These are phyloP conservation scores for Pugionium cornutum DNA, from an alignment of 345 rosid genomes.

Conservation along the genomic window DNA sequence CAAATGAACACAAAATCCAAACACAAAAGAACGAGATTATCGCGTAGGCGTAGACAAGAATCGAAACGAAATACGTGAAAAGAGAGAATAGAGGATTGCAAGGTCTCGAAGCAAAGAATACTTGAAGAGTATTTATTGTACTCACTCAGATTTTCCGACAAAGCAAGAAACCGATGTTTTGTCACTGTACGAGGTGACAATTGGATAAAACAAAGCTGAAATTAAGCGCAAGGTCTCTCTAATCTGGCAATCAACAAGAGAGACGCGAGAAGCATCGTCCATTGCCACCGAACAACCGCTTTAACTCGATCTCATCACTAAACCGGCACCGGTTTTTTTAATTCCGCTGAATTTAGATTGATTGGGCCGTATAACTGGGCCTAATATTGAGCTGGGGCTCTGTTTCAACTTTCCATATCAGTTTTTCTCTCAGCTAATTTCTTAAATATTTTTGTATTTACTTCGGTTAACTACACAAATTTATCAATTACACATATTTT, in stretches of 20 bases:
- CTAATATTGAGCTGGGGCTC: too few species aligned
- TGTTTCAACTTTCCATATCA: too few species aligned
- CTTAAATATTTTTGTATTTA: too few species aligned
- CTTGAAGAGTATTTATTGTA: constrained; percentile 1
- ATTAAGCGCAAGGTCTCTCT: not conserved
- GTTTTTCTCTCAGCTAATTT: too few species aligned
- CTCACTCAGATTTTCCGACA: constrained; percentile 29
- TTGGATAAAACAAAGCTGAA: not conserved
- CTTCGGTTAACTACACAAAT: too few species aligned
- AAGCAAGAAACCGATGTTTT: constrained; percentile 15
- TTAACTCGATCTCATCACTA: not conserved
- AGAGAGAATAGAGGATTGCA: constrained; percentile 21
- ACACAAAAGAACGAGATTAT: not conserved
- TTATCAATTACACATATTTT: too few species aligned
- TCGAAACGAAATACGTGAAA: constrained; percentile 27
- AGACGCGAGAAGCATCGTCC: constrained; percentile 17
- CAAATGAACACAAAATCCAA: not conserved
- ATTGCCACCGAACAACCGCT: constrained; percentile 8
- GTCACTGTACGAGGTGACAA: not conserved
- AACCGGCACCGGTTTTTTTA: too few species aligned
- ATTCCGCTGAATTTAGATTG: too few species aligned
- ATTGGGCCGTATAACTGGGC: too few species aligned
- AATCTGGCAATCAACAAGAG: not conserved
- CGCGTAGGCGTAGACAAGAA: constrained; percentile 22
- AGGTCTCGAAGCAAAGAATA: constrained; percentile 38